phyloP scores from a whole-genome alignment of 75 land plant species.

The Pinus albicaulis region DNA sequence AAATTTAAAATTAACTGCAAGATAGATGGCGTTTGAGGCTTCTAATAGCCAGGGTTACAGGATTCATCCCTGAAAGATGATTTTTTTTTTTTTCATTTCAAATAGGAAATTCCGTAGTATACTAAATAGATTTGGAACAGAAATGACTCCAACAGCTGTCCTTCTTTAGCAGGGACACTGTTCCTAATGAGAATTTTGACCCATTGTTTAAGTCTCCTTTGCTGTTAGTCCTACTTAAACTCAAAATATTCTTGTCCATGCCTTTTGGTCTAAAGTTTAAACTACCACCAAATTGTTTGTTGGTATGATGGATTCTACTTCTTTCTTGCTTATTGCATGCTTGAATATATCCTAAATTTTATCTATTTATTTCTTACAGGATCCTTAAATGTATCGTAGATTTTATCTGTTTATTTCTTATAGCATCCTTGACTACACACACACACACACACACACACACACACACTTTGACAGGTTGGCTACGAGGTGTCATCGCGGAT shows the following conservation, averaged over 20 bases:
- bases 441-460: no score
- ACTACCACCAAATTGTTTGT: background rate
- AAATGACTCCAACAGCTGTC: background rate
- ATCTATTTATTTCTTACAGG: background rate
- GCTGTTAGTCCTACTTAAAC: no score
- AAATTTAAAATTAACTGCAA: background rate
- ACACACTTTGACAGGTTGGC: slow-evolving; percentile 43
- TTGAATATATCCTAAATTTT: background rate
- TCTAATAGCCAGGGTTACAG: background rate
- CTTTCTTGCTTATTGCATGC: background rate
- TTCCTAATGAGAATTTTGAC: background rate
- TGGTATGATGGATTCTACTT: background rate
- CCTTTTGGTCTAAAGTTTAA: background rate
- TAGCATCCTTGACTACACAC: background rate
- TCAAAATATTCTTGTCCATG: background rate
- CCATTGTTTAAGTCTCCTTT: background rate
- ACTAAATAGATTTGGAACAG: background rate
- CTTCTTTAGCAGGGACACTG: slow-evolving; percentile 7
- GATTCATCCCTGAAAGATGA: background rate
- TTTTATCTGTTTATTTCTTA: no score
- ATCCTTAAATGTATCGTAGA: background rate
- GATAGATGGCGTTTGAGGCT: background rate
- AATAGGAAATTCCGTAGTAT: background rate
- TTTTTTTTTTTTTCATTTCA: background rate
- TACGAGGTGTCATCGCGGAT: slow-evolving; percentile 77